Evolutionary conservation across 345 rosid genomes (phyloP), one percentile per base, ranked within the genome.

Genomic region (Citrus medica): DNA sequence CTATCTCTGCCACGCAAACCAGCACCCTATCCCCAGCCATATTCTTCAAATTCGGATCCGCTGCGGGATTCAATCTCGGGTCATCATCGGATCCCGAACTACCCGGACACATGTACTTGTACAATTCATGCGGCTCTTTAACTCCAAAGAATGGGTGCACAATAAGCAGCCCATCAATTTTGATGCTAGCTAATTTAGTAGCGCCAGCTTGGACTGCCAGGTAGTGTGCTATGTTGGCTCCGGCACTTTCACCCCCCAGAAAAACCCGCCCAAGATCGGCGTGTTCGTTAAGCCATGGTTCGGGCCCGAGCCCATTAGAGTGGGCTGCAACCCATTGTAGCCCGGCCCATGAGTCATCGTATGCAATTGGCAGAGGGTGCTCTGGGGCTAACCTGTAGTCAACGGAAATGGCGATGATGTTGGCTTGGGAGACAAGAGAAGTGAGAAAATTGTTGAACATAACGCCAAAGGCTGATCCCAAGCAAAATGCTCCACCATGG

Each of bases 1-100:
- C 93, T 61, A 65, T 84, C 79, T 78, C 89, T 0, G 88, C 89
- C 58, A 88, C 84, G 30, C 79, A 88, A 33, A 90, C 87, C 59
- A 88, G 69, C 35, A 84, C 78, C 77, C 62, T 82, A 6, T 79
- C 80, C 51, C 87, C 82, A 46, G 79, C 84, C 60, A 88, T 59
- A 35, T 55, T 84, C 25, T 42, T 62, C 80, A 85, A 62, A 24
- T 90, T 81, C 32, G 85, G 79, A 55, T 66, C 75, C 69, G 35
- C 69, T 2, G 22, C 74, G 48, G 90, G 89, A 28, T 82, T 84
- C 76, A 84, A 0, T 73, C 66, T 80, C 6, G 88, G 89, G 24
- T 89, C 92, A 13, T 77, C 76, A 6, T 79, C 74, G 19, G 69
- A 13, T 2, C 88, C 90, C 9, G 69, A 66, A 63, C 89, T 90